Evolutionary conservation across 495 filamentous ascomycete species (phyloP), one percentile per base, ranked within the genome.

Genomic region (Penicillium coprophilum): DNA sequence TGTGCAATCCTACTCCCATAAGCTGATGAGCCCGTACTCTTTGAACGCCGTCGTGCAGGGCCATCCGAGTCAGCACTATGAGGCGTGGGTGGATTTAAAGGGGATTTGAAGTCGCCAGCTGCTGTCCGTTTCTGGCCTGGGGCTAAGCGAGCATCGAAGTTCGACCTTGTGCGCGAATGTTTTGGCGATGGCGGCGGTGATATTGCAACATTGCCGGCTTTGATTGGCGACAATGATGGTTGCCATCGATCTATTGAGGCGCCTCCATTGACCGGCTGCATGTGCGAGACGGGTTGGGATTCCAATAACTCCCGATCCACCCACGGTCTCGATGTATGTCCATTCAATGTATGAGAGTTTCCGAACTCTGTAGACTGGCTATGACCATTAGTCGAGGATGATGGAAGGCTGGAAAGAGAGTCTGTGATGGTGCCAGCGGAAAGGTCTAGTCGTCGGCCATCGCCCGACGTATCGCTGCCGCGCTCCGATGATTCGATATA

Each of bases 1-100:
- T 92, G 89, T 67, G 85, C 85, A 64, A 92, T 88, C 63, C 82
- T 85, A 61, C 80, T 87, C 38, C 80, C 78, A 48, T 80, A 72
- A 5, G 83, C 80, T 34, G 84, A 71, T 34, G 80, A 77, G 66
- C 88, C 90, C 45, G 82, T 83, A 60, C 82, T 91, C 67, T 85
- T 81, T 15, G 87, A 88, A 60, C 91, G 89, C 39, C 65, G 64
- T 19, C 72, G 58, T 36, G 49, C 57, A 54, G 40, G 30, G 17
- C 63, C 58, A 45, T 46, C 80, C 70, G 31, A 48, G 19, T 52
- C 59, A 12, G 55, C 44, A 36, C 15, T 73, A 58, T 40, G 75
- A 67, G 48, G 76, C 72, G 51, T 63, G 59, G 56, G 68, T 69
- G 34, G 67, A 68, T 63, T 72, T 66, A 48, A 72, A 61, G 72